Base-by-base conservation (phyloP, 805 yeast genomes). In the Lipomyces yamanashiensis region DNA sequence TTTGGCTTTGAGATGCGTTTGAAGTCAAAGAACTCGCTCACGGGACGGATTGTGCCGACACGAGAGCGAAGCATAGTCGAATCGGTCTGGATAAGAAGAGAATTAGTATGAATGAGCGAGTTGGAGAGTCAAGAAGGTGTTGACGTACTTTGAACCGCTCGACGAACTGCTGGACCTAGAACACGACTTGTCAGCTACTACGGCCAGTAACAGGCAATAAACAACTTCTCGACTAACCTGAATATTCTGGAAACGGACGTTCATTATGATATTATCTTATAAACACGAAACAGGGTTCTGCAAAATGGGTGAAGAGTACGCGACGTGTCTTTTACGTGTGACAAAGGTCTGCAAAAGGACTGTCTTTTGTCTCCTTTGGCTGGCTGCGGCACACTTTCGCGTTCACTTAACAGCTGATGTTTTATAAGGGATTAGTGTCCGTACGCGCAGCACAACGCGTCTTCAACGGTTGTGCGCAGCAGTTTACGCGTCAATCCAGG, bases 1-100 rank as follows among this genome's bases (percentile, higher is more conserved):
- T 84, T 86, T 21, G 99, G 99, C 75, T 91, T 92, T 43, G 96
- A 89, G 66, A 95, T 76, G 75, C 96, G 87, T 77, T 92, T 89
- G 73, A 89, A 78, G 75, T 95, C 98, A 74, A 95, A 90, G 75
- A 95, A 95, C 75, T 95, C 99, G 76, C 88, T 95, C 48, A 96
- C 92, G 43, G 98, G 90, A 74, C 89, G 87, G 66, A 95, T 56
- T 7, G 59, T 41, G 36, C 69, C 69, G 21, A 66, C 65, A 4
- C 56, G 45, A 3, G 53, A 54, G 39, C 62, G 61, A 28, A 66
- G 59, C 28, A 66, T 45, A 7, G 64, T 53, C 44, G 69, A 66
- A 54, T 66, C 69, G 52, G 64, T 56, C 67, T 65, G 37, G 9
- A 12, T 6, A 52, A 23, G 12, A 33, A 6, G 13, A 12, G n/a